Evolutionary conservation across 768 basidiomycete genomes (phyloP), one percentile per base, ranked within the genome.

Genomic region (Pisolithus orientalis): DNA sequence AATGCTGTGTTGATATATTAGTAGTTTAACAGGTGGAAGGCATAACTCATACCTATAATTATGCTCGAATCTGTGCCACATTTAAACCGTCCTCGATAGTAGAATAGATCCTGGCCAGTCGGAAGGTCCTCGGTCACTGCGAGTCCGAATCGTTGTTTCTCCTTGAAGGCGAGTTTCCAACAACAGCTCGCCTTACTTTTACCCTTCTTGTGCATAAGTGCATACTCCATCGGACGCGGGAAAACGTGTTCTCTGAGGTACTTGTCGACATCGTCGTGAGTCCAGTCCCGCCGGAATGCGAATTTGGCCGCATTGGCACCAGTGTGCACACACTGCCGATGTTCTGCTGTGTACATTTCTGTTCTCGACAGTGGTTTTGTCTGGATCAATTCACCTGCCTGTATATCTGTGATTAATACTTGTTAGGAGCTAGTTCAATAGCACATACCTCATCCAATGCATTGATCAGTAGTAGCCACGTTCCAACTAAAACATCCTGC

Each of bases 111-210:
- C 13, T 14, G 13, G 16, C 52, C 14, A 5, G n/a, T 11, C 0
- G 47, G 52, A 5, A 2, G 28, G 9, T 40, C 39, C 1, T 17
- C 10, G 16, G 21, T 25, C 17, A 50, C 11, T 0, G 31, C 31
- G 10, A 40, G 39, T 8, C 25, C 38, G 2, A 27, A 39, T 6
- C 21, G 6, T 6, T 39, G 39, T 40, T 49, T 44, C 24, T 53
- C 52, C 39, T 53, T 53, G 39, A 14, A 40, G 17, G 49, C 39
- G 4, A 49, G 34, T 21, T 38, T 17, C 52, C 52, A 53, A 10
- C 7, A 17, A 38, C 34, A 39, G 2, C 24, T 28, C 21, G 28
- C 32, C 16, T 27, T 44, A 31, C 50, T 24, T 45, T 47, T 51
- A 2, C 44, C 44, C n/a, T 49, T 49, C 10, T 21, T 21, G 21